These are phyloP conservation scores for Croton setiger DNA, from an alignment of 441 rosid genomes.

Conservation along the genomic window DNA sequence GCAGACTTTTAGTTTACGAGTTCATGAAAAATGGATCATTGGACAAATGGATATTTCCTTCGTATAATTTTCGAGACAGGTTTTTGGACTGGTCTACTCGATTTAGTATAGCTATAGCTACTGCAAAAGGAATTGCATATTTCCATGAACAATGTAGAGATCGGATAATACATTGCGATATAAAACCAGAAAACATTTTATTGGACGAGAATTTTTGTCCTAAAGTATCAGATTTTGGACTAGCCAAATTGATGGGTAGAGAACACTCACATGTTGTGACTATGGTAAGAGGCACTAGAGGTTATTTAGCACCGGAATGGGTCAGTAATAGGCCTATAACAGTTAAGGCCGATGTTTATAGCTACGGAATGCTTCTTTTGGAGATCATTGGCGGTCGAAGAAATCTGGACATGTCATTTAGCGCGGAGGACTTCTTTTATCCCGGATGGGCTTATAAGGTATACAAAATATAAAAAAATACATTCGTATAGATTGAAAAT, in stretches of 20 bases:
- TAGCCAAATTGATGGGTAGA: slow-evolving; percentile 90
- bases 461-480: neutral
- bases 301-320: slow-evolving; percentile 96
- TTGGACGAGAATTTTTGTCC: slow-evolving; percentile 76
- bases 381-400: slow-evolving; percentile 92
- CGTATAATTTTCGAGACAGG: slow-evolving; percentile 29
- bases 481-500: no score
- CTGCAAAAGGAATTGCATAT: slow-evolving; percentile 85
- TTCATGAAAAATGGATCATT: slow-evolving; percentile 84
- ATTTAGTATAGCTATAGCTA: slow-evolving; percentile 56
- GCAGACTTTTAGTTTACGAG: slow-evolving; percentile 83
- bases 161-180: slow-evolving; percentile 85
- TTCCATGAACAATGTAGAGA: slow-evolving; percentile 93
- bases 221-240: slow-evolving; percentile 83
- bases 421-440: slow-evolving; percentile 70
- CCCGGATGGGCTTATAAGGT: slow-evolving; percentile 95
- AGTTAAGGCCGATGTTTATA: slow-evolving; percentile 90
- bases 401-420: slow-evolving; percentile 79
- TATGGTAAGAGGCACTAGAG: slow-evolving; percentile 92
- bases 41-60: slow-evolving; percentile 88
- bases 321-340: slow-evolving; percentile 84
- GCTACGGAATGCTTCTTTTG: slow-evolving; percentile 88
- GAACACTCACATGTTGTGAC: slow-evolving; percentile 91
- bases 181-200: slow-evolving; percentile 84
- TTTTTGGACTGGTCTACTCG: slow-evolving; percentile 76